These are phyloP conservation scores for Cyclotella baltica DNA, from an alignment of 108 stramenopile species.

Conservation along the genomic window DNA sequence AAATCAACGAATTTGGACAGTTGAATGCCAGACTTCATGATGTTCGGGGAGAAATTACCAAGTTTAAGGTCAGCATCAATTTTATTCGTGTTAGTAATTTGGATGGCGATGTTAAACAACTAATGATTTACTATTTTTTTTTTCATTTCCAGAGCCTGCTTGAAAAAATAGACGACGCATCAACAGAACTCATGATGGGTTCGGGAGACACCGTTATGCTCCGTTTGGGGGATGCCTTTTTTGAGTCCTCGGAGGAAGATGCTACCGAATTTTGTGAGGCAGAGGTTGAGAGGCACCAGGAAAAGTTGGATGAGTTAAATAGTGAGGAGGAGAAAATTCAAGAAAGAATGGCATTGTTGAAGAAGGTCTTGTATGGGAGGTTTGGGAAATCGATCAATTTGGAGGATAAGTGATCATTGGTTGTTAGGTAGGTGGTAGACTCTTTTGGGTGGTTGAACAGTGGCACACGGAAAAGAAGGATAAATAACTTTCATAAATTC, in stretches of 20 bases:
- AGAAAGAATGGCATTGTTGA: slow-evolving; percentile 76
- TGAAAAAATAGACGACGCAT: slow-evolving; percentile 92
- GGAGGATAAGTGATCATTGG: slow-evolving; percentile 73
- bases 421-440: too few species aligned
- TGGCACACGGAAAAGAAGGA: too few species aligned
- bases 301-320: slow-evolving; percentile 63
- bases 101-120: too few species aligned
- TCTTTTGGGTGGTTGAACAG: too few species aligned
- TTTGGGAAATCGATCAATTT: slow-evolving; percentile 93
- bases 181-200: slow-evolving; percentile 95
- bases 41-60: slow-evolving; percentile 61
- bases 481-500: too few species aligned
- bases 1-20: slow-evolving; percentile 93
- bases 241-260: slow-evolving; percentile 86
- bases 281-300: slow-evolving; percentile 83
- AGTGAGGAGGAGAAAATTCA: slow-evolving; percentile 75
- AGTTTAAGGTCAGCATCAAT: slow-evolving; percentile 69
- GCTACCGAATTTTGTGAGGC: slow-evolving; percentile 89
- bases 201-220: slow-evolving; percentile 74
- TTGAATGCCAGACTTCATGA: slow-evolving; percentile 90
- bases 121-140: too few species aligned
- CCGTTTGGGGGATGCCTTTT: slow-evolving; percentile 87
- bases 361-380: slow-evolving; percentile 85
- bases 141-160: slow-evolving; percentile 59
- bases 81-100: too few species aligned